A percentile compares a stretch with the other conserved stretches of the same genome.
Conservation (phyloP, 805 yeast species). For the Lipomyces starkeyi region DNA sequence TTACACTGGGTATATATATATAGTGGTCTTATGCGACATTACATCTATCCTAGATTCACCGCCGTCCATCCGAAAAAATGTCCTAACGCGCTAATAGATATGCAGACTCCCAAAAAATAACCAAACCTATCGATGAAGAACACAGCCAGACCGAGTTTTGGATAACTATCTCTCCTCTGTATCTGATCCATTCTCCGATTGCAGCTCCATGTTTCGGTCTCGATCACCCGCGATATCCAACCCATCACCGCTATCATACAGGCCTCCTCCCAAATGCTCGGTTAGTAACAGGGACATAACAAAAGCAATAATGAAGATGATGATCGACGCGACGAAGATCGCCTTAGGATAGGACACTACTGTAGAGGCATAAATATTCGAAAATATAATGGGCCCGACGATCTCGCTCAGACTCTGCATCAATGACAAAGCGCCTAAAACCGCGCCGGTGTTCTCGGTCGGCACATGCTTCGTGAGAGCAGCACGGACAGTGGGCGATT, state of each 20-base stretch:
- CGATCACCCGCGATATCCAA: not conserved
- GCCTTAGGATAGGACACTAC: conserved; percentile 32
- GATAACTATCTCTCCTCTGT: not conserved
- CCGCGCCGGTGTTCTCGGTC: conserved; percentile 33
- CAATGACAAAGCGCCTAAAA: conserved; percentile 35
- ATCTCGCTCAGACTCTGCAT: conserved; percentile 27
- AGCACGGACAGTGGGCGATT: conserved; percentile 30
- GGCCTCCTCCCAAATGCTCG: conserved; percentile 28
- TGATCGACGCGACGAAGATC: conserved; percentile 20
- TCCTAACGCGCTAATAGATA: not conserved
- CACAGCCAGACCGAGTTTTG: not conserved
- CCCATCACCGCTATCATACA: conserved; percentile 31
- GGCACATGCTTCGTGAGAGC: conserved; percentile 36
- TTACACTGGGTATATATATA: too few species aligned
- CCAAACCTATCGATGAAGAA: not conserved
- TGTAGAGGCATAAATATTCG: conserved; percentile 32
- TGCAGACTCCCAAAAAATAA: not conserved
- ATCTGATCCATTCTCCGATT: not conserved
- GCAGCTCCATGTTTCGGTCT: not conserved
- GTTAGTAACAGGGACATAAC: conserved; percentile 18
- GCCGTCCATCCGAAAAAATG: not conserved
- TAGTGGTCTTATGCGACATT: too few species aligned
- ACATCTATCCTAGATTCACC: not conserved
- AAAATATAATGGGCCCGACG: conserved; percentile 31
- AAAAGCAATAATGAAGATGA: not conserved